Percentiles rank a stretch among this genome's conserved stretches.
These are phyloP conservation scores for Lolium perenne DNA, from an alignment of 176 grass and related monocot genomes.

Conservation along the genomic window DNA sequence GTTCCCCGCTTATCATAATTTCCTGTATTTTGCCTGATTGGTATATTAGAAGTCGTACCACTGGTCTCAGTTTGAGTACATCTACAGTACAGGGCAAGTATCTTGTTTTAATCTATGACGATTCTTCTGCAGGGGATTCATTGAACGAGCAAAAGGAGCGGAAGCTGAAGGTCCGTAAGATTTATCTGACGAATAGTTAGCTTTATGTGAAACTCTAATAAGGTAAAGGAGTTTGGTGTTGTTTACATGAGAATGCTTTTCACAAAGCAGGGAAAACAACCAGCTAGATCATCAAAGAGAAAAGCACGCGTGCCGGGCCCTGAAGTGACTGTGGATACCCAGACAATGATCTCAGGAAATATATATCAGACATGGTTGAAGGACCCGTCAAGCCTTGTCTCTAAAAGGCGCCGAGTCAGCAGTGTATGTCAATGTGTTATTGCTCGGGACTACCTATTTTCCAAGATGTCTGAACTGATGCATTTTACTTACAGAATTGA, in stretches of 20 bases:
- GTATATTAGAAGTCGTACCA: conserved; percentile 10
- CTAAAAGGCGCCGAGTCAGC: conserved; percentile 75
- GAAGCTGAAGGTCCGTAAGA: conserved; percentile 52
- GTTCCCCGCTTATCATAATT: not conserved
- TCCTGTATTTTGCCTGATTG: not conserved
- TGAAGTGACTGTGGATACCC: conserved; percentile 56
- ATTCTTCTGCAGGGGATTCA: conserved; percentile 51
- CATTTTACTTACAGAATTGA: not conserved
- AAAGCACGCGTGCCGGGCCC: conserved; percentile 42
- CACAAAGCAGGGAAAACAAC: conserved; percentile 24
- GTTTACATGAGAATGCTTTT: conserved; percentile 39
- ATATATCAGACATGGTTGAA: conserved; percentile 83
- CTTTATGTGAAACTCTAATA: not conserved
- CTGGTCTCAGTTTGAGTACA: conserved; percentile 6
- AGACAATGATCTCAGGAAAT: conserved; percentile 70
- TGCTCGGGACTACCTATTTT: not conserved
- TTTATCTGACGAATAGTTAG: conserved; percentile 8
- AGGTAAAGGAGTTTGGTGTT: conserved; percentile 11
- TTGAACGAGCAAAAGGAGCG: conserved; percentile 52
- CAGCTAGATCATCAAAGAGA: conserved; percentile 50
- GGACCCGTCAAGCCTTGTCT: conserved; percentile 59
- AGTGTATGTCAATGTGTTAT: conserved; percentile 51
- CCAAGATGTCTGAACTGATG: not conserved
- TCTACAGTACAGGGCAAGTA: not conserved
- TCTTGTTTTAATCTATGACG: conserved; percentile 24